phyloP scores from a whole-genome alignment of 2,329 filamentous ascomycete genomes.

The Apiospora sp. region DNA sequence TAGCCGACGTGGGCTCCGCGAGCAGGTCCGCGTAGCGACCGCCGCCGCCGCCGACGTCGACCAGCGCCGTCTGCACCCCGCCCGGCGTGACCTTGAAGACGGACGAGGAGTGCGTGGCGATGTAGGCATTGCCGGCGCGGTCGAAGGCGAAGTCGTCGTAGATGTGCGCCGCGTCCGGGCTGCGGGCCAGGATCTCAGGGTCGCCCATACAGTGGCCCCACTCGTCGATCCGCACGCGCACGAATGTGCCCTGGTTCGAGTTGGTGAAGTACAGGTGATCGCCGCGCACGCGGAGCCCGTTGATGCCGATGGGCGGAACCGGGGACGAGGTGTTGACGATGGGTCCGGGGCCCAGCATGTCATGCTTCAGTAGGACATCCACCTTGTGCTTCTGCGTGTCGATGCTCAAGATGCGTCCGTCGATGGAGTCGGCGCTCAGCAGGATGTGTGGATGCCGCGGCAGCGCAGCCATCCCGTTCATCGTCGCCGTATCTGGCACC shows the following conservation, averaged over 20 bases:
- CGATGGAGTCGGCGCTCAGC: conserved; percentile 31
- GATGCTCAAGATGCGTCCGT: conserved; percentile 32
- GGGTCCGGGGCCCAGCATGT: conserved; percentile 25
- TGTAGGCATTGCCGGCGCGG: conserved; percentile 30
- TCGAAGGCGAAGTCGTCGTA: conserved; percentile 36
- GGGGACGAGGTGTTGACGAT: not conserved
- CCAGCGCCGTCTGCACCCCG: conserved; percentile 31
- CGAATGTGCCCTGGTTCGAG: conserved; percentile 30
- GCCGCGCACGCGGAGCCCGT: conserved; percentile 31
- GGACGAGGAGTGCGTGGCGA: conserved; percentile 32
- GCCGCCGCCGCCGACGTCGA: conserved; percentile 23
- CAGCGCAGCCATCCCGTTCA: conserved; percentile 34
- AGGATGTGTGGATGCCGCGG: conserved; percentile 30
- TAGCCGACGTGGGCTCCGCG: conserved; percentile 32
- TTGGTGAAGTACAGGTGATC: conserved; percentile 36
- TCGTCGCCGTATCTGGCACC: conserved; percentile 29
- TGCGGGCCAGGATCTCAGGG: conserved; percentile 31
- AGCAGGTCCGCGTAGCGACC: conserved; percentile 20
- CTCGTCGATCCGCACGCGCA: conserved; percentile 29
- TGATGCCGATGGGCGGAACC: conserved; percentile 30
- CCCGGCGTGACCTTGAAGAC: conserved; percentile 32
- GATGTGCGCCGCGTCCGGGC: conserved; percentile 20
- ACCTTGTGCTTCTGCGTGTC: conserved; percentile 28
- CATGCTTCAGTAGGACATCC: conserved; percentile 30
- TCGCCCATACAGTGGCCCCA: conserved; percentile 29